Evolutionary conservation across 768 basidiomycete genomes (phyloP).

Genomic region (Scleroderma citrinum): DNA sequence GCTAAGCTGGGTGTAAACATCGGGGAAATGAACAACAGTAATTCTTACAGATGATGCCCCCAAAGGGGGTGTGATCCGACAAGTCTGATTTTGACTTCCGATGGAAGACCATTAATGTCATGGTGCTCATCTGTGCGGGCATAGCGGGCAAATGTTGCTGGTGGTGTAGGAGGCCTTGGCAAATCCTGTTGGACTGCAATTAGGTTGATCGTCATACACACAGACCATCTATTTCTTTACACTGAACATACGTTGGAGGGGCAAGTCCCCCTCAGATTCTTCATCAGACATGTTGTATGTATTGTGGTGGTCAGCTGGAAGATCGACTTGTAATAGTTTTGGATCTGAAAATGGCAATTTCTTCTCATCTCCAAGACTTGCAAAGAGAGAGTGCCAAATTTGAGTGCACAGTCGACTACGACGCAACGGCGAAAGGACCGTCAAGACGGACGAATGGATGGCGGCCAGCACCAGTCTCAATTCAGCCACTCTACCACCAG

Average conservation of each 20-base stretch:
- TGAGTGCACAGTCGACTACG: too few species aligned
- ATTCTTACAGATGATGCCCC: constrained; percentile 68
- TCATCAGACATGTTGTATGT: too few species aligned
- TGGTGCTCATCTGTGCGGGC: constrained; percentile 24
- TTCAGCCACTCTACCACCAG: constrained; percentile 18
- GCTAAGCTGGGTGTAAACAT: constrained; percentile 30
- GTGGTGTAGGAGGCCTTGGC: constrained; percentile 60
- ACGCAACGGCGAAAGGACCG: background rate
- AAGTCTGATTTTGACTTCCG: constrained; percentile 52
- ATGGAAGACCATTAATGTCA: constrained; percentile 25
- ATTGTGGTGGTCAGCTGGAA: too few species aligned
- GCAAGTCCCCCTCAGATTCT: constrained; percentile 30
- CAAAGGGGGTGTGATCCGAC: constrained; percentile 79
- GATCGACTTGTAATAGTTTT: too few species aligned
- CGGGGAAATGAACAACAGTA: too few species aligned
- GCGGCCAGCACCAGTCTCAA: background rate
- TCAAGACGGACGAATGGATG: constrained; percentile 9
- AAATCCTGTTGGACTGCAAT: constrained; percentile 39
- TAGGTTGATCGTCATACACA: background rate
- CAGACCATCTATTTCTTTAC: constrained; percentile 28
- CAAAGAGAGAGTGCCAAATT: too few species aligned
- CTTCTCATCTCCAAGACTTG: too few species aligned
- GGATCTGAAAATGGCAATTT: too few species aligned
- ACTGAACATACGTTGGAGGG: constrained; percentile 44
- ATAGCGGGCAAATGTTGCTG: constrained; percentile 50